These are phyloP conservation scores for Salix suchowensis DNA, from an alignment of 345 rosid species.

Conservation along the genomic window DNA sequence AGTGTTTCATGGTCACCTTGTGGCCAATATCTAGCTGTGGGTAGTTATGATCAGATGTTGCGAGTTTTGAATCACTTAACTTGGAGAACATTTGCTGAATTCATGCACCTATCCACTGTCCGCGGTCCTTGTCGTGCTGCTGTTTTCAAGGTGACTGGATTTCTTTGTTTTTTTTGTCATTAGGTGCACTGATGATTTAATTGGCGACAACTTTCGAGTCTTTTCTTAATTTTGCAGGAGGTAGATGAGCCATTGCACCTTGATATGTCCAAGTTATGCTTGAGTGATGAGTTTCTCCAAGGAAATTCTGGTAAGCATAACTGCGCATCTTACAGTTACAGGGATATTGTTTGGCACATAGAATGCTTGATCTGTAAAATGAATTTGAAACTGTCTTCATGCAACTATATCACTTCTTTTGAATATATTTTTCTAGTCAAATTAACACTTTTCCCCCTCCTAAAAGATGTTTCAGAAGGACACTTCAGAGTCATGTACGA, in stretches of 20 bases:
- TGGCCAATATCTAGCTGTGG: slow-evolving; percentile 92
- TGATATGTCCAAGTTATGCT: slow-evolving; percentile 69
- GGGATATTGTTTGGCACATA: background rate
- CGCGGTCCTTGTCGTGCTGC: slow-evolving; percentile 87
- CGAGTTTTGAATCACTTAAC: slow-evolving; percentile 84
- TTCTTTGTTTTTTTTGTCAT: slow-evolving; percentile 1
- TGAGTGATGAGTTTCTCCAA: slow-evolving; percentile 66
- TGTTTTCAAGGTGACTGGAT: slow-evolving; percentile 61
- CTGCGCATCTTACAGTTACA: background rate
- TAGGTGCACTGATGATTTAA: background rate
- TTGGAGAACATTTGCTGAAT: slow-evolving; percentile 97
- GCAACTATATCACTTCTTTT: background rate
- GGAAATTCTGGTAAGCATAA: slow-evolving; percentile 53
- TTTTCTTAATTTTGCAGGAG: slow-evolving; percentile 48
- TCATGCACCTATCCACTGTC: slow-evolving; percentile 74
- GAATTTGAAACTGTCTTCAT: background rate
- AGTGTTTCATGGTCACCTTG: slow-evolving; percentile 94
- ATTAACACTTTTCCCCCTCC: background rate
- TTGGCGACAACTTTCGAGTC: slow-evolving; percentile 1
- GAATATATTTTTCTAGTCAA: background rate
- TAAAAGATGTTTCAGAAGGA: slow-evolving; percentile 61
- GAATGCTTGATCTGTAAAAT: background rate
- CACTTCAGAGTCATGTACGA: slow-evolving; percentile 74
- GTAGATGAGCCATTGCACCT: slow-evolving; percentile 84
- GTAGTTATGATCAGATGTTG: slow-evolving; percentile 95